Evolutionary conservation across 768 basidiomycete genomes (phyloP).

Genomic region (Tricholoma bakamatsutake): DNA sequence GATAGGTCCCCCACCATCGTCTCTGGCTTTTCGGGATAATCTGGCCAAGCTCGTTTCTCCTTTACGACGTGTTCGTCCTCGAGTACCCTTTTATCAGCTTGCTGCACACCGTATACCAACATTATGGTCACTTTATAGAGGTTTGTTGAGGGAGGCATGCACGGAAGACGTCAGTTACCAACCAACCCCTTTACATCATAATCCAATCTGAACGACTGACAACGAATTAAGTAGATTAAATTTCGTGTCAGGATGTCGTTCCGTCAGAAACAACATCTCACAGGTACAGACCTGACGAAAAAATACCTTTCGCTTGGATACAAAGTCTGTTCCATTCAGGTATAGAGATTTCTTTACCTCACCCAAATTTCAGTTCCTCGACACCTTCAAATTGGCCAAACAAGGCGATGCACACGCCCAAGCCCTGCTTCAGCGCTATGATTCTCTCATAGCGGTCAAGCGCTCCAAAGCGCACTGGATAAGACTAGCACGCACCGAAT

Average conservation of each 20-base stretch:
- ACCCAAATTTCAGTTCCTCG: constrained; percentile 46
- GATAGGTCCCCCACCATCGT: constrained; percentile 10
- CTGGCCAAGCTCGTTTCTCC: constrained; percentile 49
- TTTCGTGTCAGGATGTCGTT: constrained; percentile 53
- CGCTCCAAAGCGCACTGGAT: constrained; percentile 45
- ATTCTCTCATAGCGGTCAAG: constrained; percentile 46
- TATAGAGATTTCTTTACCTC: not conserved
- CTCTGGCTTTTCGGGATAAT: constrained; percentile 44
- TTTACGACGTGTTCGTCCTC: constrained; percentile 53
- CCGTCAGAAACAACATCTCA: constrained; percentile 42
- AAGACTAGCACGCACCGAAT: constrained; percentile 32
- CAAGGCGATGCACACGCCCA: constrained; percentile 44
- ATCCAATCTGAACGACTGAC: not conserved
- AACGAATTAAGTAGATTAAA: constrained; percentile 40
- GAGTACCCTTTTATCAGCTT: constrained; percentile 62
- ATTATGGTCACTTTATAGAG: constrained; percentile 70
- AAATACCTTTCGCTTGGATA: constrained; percentile 45
- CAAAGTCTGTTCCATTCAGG: constrained; percentile 37
- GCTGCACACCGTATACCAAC: constrained; percentile 73
- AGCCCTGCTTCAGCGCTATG: constrained; percentile 51
- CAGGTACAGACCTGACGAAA: constrained; percentile 46
- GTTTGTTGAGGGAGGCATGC: constrained; percentile 52
- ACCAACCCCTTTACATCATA: not conserved
- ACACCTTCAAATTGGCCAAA: constrained; percentile 47
- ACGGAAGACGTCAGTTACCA: constrained; percentile 43